phyloP scores from a whole-genome alignment of 495 filamentous ascomycete genomes.

The Cudoniella acicularis region DNA sequence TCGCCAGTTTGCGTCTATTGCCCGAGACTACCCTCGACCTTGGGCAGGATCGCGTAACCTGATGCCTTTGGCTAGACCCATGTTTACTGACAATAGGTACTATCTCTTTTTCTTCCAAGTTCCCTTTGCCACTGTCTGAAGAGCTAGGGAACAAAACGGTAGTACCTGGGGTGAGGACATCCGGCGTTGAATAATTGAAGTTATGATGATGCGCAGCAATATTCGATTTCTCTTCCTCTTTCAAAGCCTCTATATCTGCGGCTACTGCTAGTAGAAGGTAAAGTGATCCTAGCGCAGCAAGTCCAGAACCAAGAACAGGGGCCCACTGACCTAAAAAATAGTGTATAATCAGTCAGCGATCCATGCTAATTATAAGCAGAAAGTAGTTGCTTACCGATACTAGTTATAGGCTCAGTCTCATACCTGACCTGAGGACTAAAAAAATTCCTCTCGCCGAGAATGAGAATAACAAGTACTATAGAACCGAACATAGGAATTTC shows the following conservation, averaged over 20 bases:
- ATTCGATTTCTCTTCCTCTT: constrained; percentile 14
- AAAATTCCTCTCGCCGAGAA: constrained; percentile 57
- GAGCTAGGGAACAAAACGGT: background rate
- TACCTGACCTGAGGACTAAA: constrained; percentile 45
- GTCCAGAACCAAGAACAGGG: constrained; percentile 47
- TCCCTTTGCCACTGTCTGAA: constrained; percentile 2
- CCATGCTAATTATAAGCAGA: background rate
- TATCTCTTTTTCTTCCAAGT: background rate
- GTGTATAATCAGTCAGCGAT: constrained; percentile 12
- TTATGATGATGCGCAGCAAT: constrained; percentile 12
- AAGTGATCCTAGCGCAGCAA: constrained; percentile 52
- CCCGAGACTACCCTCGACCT: constrained; percentile 25
- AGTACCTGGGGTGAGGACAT: constrained; percentile 9
- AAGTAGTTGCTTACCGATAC: constrained; percentile 41
- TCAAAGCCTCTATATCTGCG: constrained; percentile 29
- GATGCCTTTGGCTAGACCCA: background rate
- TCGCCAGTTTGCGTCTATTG: constrained; percentile 39
- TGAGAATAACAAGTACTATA: constrained; percentile 50
- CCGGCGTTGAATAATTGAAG: constrained; percentile 28
- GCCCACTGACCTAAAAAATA: constrained; percentile 48
- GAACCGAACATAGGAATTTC: constrained; percentile 51
- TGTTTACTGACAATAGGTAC: background rate
- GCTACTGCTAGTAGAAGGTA: constrained; percentile 45
- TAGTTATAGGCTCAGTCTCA: constrained; percentile 52
- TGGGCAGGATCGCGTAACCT: constrained; percentile 14